These are phyloP conservation scores for Harrya chromipes DNA, from an alignment of 768 basidiomycete genomes.

Conservation along the genomic window DNA sequence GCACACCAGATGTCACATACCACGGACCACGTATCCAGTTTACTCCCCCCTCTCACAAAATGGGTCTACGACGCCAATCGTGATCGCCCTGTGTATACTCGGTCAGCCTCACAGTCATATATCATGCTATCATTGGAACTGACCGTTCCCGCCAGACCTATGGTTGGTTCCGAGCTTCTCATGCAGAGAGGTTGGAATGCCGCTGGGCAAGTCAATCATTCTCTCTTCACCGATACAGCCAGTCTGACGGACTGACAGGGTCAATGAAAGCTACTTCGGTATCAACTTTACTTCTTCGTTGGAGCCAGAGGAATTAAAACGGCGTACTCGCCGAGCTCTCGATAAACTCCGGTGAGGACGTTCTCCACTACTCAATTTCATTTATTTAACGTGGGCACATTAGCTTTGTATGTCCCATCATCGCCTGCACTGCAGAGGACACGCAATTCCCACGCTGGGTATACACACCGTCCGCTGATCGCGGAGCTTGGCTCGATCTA, in stretches of 20 bases:
- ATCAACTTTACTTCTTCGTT: constrained; percentile 15
- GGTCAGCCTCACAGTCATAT: constrained; percentile 2
- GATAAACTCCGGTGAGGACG: constrained; percentile 19
- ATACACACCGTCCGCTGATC: constrained; percentile 22
- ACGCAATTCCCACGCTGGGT: constrained; percentile 14
- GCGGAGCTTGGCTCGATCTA: constrained; percentile 22
- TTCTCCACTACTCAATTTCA: too few species aligned
- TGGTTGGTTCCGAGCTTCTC: constrained; percentile 17
- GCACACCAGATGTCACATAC: too few species aligned
- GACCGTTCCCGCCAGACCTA: neutral
- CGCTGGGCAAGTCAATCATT: constrained; percentile 13
- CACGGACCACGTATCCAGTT: neutral
- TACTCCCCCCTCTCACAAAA: neutral
- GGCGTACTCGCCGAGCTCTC: constrained; percentile 11
- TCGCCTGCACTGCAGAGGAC: constrained; percentile 8
- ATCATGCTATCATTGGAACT: neutral
- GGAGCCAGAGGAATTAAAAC: constrained; percentile 2
- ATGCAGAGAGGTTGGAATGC: constrained; percentile 14
- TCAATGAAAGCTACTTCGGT: constrained; percentile 17
- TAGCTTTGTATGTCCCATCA: constrained; percentile 21
- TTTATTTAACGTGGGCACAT: too few species aligned
- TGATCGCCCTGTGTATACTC: constrained; percentile 13
- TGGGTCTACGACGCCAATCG: constrained; percentile 11
- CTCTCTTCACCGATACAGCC: neutral
- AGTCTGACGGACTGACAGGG: constrained; percentile 2